A percentile compares a stretch with the other conserved stretches of the same genome.
Conservation (phyloP, 805 yeast species). For the Candida endomychidarum region DNA sequence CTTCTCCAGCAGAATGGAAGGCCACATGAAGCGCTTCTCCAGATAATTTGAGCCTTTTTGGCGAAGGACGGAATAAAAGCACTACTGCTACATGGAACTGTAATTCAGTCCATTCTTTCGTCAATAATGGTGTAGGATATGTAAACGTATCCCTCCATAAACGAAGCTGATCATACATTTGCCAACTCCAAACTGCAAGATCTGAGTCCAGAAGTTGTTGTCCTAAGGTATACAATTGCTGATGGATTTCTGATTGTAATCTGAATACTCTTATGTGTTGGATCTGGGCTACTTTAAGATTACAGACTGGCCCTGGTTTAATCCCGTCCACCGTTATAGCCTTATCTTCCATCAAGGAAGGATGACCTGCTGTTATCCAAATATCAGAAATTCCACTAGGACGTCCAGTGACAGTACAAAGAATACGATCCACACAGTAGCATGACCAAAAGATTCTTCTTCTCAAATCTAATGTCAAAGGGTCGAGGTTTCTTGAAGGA, state of each 20-base stretch:
- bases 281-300: slow-evolving; percentile 15
- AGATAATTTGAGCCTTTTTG: slow-evolving; percentile 13
- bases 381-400: slow-evolving; percentile 15
- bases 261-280: slow-evolving; percentile 13
- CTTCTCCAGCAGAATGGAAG: slow-evolving; percentile 18
- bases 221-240: slow-evolving; percentile 10
- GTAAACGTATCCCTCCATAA: slow-evolving; percentile 12
- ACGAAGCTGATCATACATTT: slow-evolving; percentile 15
- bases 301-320: slow-evolving; percentile 12
- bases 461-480: slow-evolving; percentile 12
- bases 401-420: slow-evolving; percentile 15
- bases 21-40: slow-evolving; percentile 15
- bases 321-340: slow-evolving; percentile 12
- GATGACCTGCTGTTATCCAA: slow-evolving; percentile 15
- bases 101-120: slow-evolving; percentile 16
- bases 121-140: slow-evolving; percentile 13
- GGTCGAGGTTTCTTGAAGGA: slow-evolving; percentile 13
- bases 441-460: slow-evolving; percentile 17
- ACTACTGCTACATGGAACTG: slow-evolving; percentile 16
- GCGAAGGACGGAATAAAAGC: slow-evolving; percentile 15
- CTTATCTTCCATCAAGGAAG: slow-evolving; percentile 15
- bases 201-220: slow-evolving; percentile 1
- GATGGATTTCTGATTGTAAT: slow-evolving; percentile 16
- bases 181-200: slow-evolving; percentile 16
- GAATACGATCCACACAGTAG: slow-evolving; percentile 14